phyloP scores from a whole-genome alignment of 2,329 filamentous ascomycete genomes.

The Cytospora piceicola region DNA sequence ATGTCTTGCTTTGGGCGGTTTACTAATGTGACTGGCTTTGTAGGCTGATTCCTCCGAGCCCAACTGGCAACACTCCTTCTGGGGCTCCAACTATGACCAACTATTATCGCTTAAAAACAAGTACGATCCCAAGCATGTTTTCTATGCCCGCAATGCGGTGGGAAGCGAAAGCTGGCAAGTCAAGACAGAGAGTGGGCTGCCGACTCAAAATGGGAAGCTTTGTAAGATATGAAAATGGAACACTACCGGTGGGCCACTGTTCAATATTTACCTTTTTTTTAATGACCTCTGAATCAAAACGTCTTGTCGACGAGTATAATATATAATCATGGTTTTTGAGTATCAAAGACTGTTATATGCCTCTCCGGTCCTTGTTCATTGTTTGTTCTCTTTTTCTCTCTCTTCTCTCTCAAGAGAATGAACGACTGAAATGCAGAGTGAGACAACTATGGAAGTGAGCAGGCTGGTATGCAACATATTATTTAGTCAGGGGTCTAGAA shows the following conservation, averaged over 20 bases:
- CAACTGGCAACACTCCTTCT: constrained; percentile 43
- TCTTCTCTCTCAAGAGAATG: too few species aligned
- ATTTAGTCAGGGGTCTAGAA: too few species aligned
- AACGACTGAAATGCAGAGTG: too few species aligned
- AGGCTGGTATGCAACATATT: too few species aligned
- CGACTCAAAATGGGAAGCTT: constrained; percentile 23
- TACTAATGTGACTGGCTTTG: constrained; percentile 34
- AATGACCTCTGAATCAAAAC: too few species aligned
- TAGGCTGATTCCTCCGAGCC: constrained; percentile 43
- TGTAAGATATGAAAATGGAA: neutral
- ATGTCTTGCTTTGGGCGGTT: neutral
- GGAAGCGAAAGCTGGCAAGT: constrained; percentile 35
- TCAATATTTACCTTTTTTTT: neutral
- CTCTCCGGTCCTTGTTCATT: too few species aligned
- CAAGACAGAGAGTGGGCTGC: constrained; percentile 12
- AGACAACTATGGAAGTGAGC: too few species aligned
- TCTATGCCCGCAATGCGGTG: constrained; percentile 36
- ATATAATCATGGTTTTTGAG: too few species aligned
- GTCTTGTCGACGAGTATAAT: too few species aligned
- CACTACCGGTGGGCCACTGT: too few species aligned
- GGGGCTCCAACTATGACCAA: constrained; percentile 38
- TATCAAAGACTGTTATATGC: too few species aligned
- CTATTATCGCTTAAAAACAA: constrained; percentile 40
- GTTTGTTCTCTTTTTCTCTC: too few species aligned
- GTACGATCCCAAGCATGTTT: constrained; percentile 40